Base-by-base conservation (phyloP, 129 eudicot genomes). In the Centella asiatica region DNA sequence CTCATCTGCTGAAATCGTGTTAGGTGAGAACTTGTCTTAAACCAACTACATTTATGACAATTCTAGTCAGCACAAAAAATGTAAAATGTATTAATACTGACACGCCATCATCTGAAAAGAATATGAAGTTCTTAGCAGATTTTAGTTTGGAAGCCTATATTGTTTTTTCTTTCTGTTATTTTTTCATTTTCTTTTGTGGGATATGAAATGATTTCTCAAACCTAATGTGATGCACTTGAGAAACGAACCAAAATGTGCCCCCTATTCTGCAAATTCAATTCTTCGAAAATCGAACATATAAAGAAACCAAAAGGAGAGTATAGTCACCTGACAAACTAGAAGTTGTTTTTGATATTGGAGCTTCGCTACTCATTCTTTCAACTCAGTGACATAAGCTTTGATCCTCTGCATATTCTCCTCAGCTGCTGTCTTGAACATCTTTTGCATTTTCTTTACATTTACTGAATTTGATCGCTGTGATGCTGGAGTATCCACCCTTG, bases 281-380 rank as follows among this genome's bases (percentile, higher is more conserved):
- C n/a, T n/a, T n/a, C n/a, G n/a, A n/a, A n/a, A n/a, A n/a, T n/a
- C n/a, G n/a, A n/a, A n/a, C n/a, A 34, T 44, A 58, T 56, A 14
- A 31, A 31, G 39, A 15, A 20, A 26, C 20, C 24, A 8, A 20
- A 23, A 58, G 49, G 19, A 36, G 44, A 44, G 23, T 49, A 24
- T 34, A 47, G 19, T 70, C 63, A 93, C 99, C 88, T 93, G 99
- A 77, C 96, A 80, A 74, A 93, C 99, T 8, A 93, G 81, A 50
- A 93, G 89, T 73, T 87, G 96, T 57, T 93, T 93, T 72, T 93
- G 99, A 77, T 93, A 93, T 67, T 93, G 99, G 59, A 93, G 80
- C 85, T 93, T 93, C 12, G 96, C 95, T 10, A 93, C 96, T 45
- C 96, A 78, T 66, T 84, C 99, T 80, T 93, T 93, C 70, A 93